These are phyloP conservation scores for Hemileccinum impolitum DNA, from an alignment of 768 basidiomycete genomes.

Conservation along the genomic window DNA sequence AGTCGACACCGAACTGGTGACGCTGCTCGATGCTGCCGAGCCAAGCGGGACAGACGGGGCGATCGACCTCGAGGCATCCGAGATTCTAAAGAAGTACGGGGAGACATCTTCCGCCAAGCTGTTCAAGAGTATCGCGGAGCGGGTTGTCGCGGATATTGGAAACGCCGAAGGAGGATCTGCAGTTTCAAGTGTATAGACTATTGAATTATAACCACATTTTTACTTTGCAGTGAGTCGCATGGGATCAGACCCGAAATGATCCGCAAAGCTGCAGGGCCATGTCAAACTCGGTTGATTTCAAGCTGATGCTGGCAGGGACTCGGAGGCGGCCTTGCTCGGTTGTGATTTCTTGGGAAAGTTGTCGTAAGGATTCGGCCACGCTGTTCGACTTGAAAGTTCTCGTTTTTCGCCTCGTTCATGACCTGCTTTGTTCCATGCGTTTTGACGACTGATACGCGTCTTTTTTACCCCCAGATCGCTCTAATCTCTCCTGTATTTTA, in stretches of 20 bases:
- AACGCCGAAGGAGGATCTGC: constrained; percentile 4
- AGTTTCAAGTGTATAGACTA: no score
- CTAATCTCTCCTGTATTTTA: constrained; percentile 17
- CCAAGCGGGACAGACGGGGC: constrained; percentile 21
- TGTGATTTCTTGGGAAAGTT: constrained; percentile 9
- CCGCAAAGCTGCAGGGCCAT: constrained; percentile 1
- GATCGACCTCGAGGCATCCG: constrained; percentile 37
- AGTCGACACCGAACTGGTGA: constrained; percentile 88
- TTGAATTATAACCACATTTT: no score
- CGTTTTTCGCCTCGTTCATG: constrained; percentile 28
- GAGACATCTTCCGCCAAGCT: constrained; percentile 66
- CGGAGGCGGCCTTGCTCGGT: background rate
- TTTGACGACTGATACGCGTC: constrained; percentile 27
- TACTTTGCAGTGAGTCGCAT: background rate
- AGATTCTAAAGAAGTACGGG: constrained; percentile 58
- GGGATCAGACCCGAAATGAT: constrained; percentile 1
- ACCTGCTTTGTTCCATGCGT: constrained; percentile 30
- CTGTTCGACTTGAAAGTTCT: constrained; percentile 21
- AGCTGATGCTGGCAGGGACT: no score
- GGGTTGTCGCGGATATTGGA: constrained; percentile 34
- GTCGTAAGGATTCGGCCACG: constrained; percentile 30
- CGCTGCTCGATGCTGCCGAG: constrained; percentile 71
- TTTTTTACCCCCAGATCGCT: constrained; percentile 4
- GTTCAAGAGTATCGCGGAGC: constrained; percentile 57
- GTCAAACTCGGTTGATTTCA: no score